Evolutionary conservation across 78 protist species (phyloP).

Genomic region (Dictyostelium capitatum): DNA sequence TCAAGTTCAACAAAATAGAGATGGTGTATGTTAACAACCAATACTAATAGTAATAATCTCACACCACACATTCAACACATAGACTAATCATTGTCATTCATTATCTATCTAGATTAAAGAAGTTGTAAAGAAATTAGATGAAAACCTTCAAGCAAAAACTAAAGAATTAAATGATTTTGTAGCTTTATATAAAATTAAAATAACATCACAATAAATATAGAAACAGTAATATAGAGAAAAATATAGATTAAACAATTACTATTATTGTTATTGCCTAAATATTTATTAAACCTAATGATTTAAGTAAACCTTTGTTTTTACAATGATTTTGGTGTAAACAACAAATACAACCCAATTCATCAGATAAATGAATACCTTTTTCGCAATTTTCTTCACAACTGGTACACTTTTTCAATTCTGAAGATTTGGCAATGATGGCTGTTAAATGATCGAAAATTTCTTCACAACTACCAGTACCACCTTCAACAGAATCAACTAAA

Average conservation of each 20-base stretch:
- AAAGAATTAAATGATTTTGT: constrained; percentile 65
- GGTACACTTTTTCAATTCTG: constrained; percentile 23
- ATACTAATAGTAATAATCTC: neutral
- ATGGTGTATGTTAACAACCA: constrained; percentile 33
- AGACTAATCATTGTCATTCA: neutral
- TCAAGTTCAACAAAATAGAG: constrained; percentile 57
- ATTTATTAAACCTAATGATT: constrained; percentile 40
- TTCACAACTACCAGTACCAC: constrained; percentile 74
- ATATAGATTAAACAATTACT: too few species aligned
- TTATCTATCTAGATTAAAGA: constrained; percentile 51
- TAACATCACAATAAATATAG: constrained; percentile 18
- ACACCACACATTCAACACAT: neutral
- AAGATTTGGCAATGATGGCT: constrained; percentile 6
- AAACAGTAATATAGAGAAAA: neutral
- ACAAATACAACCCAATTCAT: constrained; percentile 64
- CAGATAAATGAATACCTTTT: neutral
- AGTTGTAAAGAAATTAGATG: constrained; percentile 47
- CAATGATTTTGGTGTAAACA: constrained; percentile 71
- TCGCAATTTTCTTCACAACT: constrained; percentile 25
- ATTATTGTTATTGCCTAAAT: neutral
- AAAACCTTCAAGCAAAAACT: constrained; percentile 43
- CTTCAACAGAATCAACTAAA: constrained; percentile 51
- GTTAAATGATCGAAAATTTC: constrained; percentile 53
- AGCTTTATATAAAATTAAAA: constrained; percentile 63
- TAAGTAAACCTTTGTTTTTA: constrained; percentile 47